Percentiles rank a stretch among this genome's conserved stretches.
Evolutionary conservation across 495 filamentous ascomycete genomes (phyloP).

Genomic region (Hyphodiscus hymeniophilus): DNA sequence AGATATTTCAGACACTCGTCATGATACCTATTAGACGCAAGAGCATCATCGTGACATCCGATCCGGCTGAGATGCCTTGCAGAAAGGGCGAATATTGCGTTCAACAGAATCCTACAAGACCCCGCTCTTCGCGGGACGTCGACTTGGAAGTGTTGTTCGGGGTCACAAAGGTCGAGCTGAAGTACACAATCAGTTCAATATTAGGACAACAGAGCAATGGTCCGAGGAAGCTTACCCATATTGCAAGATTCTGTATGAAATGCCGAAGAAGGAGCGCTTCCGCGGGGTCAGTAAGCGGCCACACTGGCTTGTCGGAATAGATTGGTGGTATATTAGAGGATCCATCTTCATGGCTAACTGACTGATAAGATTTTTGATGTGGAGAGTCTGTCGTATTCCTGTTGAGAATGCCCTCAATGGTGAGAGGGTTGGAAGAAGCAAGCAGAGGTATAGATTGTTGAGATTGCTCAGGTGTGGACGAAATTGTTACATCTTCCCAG

Average conservation of each 20-base stretch:
- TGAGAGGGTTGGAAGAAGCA: background rate
- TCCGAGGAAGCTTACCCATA: constrained; percentile 29
- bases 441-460: background rate
- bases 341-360: background rate
- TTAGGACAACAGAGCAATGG: too few relatives aligned
- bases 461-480: background rate
- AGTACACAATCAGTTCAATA: too few relatives aligned
- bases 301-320: constrained; percentile 20
- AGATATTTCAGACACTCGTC: constrained; percentile 41
- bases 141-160: constrained; percentile 43
- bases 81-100: constrained; percentile 51
- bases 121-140: constrained; percentile 43
- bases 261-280: constrained; percentile 39
- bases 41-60: constrained; percentile 33
- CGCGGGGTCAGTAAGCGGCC: constrained; percentile 30
- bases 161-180: constrained; percentile 37
- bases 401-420: background rate
- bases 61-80: constrained; percentile 46
- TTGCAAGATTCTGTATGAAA: constrained; percentile 39
- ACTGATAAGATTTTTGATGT: background rate
- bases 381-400: background rate
- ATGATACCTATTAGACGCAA: constrained; percentile 37
- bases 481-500: background rate
- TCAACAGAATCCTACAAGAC: constrained; percentile 40
- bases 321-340: constrained; percentile 5